phyloP scores from a whole-genome alignment of 2,329 filamentous ascomycete genomes.

The Coniochaeta sp. region DNA sequence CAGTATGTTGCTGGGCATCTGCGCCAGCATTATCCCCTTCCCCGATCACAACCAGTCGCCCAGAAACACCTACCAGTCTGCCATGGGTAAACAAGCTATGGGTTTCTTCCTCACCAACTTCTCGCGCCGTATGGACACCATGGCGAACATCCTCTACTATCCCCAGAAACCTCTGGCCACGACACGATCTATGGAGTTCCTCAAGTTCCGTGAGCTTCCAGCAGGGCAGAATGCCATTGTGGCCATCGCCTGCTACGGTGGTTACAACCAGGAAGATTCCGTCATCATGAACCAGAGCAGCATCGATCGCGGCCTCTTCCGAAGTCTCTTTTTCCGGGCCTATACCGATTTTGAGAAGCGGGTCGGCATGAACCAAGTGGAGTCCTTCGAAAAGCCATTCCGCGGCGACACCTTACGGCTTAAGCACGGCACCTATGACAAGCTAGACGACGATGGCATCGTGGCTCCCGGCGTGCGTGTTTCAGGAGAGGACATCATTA shows the following conservation, averaged over 20 bases:
- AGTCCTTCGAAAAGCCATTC: slow-evolving; percentile 93
- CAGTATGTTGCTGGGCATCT: slow-evolving; percentile 97
- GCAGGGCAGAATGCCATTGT: slow-evolving; percentile 98
- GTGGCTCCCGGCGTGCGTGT: slow-evolving; percentile 91
- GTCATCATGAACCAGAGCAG: slow-evolving; percentile 99
- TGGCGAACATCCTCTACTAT: slow-evolving; percentile 99
- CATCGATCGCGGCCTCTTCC: slow-evolving; percentile 94
- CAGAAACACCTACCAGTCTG: slow-evolving; percentile 97
- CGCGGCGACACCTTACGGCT: slow-evolving; percentile 81
- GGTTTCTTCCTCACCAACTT: slow-evolving; percentile 98
- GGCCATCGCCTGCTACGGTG: slow-evolving; percentile 93
- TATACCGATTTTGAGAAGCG: slow-evolving; percentile 98
- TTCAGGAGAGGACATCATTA: slow-evolving; percentile 97
- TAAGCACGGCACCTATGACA: slow-evolving; percentile 95
- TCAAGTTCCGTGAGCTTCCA: slow-evolving; percentile 95
- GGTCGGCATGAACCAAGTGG: slow-evolving; percentile 86
- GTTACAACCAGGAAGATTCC: slow-evolving; percentile 99
- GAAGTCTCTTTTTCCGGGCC: slow-evolving; percentile 94
- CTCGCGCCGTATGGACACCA: slow-evolving; percentile 95
- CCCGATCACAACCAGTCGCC: slow-evolving; percentile 98
- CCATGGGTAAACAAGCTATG: slow-evolving; percentile 99
- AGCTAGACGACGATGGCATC: slow-evolving; percentile 93
- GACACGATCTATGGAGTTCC: slow-evolving; percentile 95
- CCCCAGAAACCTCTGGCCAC: slow-evolving; percentile 96
- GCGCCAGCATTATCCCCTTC: slow-evolving; percentile 98